Evolutionary conservation across 352 stramenopile species (phyloP).

Genomic region (Elongisporangium senticosum): DNA sequence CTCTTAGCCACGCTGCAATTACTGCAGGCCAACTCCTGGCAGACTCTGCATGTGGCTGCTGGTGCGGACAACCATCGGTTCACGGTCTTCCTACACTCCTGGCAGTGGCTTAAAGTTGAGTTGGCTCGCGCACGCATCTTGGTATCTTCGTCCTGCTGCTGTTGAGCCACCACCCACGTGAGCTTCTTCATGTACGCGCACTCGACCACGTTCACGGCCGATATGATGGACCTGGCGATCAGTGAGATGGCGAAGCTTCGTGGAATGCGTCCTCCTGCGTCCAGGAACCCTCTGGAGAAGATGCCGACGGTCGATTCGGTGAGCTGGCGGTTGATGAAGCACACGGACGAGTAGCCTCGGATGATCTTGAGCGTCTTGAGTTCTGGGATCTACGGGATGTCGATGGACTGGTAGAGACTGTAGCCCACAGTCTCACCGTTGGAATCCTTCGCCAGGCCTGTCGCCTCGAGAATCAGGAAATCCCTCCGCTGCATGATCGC

Average conservation of each 20-base stretch:
- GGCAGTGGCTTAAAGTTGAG: conserved; percentile 27
- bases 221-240: conserved; percentile 33
- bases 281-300: conserved; percentile 34
- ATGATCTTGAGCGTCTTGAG: conserved; percentile 5
- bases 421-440: conserved; percentile 29
- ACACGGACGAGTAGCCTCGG: conserved; percentile 6
- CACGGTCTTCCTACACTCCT: conserved; percentile 29
- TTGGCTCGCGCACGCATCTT: conserved; percentile 14
- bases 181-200: conserved; percentile 60
- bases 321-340: conserved; percentile 18
- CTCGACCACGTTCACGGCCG: conserved; percentile 30
- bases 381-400: conserved; percentile 9
- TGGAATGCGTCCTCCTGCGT: conserved; percentile 27
- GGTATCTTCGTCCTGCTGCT: conserved; percentile 6
- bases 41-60: conserved; percentile 39
- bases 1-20: conserved; percentile 56
- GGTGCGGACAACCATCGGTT: conserved; percentile 20
- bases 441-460: conserved; percentile 28
- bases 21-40: conserved; percentile 31
- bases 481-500: conserved; percentile 8
- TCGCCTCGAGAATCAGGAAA: conserved; percentile 29
- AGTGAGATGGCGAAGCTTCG: conserved; percentile 21
- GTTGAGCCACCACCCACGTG: conserved; percentile 20
- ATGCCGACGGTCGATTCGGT: conserved; percentile 27
- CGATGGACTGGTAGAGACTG: conserved; percentile 33